Evolutionary conservation across 345 rosid genomes (phyloP).

Genomic region (Psidium friedrichsthalianum): DNA sequence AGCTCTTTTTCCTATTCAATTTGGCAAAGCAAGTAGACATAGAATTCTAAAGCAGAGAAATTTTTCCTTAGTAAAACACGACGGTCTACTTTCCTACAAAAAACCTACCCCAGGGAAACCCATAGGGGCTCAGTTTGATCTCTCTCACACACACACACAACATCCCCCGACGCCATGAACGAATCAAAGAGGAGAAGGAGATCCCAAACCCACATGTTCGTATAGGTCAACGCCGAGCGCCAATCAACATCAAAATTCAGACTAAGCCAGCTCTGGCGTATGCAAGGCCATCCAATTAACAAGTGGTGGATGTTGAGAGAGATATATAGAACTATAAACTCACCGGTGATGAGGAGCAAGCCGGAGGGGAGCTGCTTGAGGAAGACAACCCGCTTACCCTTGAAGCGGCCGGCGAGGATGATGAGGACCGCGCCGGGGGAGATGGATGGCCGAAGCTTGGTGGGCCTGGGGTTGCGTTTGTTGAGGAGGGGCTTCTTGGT

Average conservation of each 20-base stretch:
- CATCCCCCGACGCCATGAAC: too few relatives aligned
- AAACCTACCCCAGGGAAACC: too few relatives aligned
- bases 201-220: too few relatives aligned
- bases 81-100: background rate
- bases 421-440: slow-evolving; percentile 64
- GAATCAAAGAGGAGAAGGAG: too few relatives aligned
- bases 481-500: slow-evolving; percentile 58
- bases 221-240: too few relatives aligned
- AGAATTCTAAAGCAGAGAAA: background rate
- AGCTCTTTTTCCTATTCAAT: background rate
- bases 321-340: background rate
- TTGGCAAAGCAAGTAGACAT: too few relatives aligned
- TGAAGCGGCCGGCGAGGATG: slow-evolving; percentile 71
- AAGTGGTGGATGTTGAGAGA: background rate
- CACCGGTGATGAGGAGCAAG: slow-evolving; percentile 72
- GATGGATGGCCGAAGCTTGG: slow-evolving; percentile 66
- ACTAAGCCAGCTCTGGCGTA: background rate
- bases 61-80: background rate
- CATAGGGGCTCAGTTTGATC: too few relatives aligned
- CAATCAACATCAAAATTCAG: background rate
- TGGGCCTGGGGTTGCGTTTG: slow-evolving; percentile 58
- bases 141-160: too few relatives aligned
- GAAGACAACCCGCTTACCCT: slow-evolving; percentile 84
- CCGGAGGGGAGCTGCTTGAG: slow-evolving; percentile 83
- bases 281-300: background rate